Evolutionary conservation across 768 basidiomycete species (phyloP).

Genomic region (Mycena leptocephala): DNA sequence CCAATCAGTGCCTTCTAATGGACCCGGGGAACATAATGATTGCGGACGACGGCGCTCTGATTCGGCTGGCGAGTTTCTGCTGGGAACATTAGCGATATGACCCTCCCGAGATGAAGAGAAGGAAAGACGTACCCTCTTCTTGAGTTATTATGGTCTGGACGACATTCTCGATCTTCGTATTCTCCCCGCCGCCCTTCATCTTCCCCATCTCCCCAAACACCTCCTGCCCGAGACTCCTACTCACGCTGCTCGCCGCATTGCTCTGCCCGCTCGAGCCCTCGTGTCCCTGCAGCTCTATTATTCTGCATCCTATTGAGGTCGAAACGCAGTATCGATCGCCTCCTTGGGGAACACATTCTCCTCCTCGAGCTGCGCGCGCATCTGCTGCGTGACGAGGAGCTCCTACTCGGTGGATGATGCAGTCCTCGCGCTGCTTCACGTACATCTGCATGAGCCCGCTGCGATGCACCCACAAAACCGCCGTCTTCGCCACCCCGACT

Average conservation of each 20-base stretch:
- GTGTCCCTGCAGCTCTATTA: slow-evolving; percentile 53
- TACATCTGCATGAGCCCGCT: no score
- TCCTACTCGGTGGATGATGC: slow-evolving; percentile 79
- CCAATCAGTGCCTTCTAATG: no score
- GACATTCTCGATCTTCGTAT: slow-evolving; percentile 81
- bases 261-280: slow-evolving; percentile 59
- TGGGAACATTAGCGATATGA: slow-evolving; percentile 20
- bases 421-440: no score
- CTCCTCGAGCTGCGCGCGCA: slow-evolving; percentile 85
- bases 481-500: no score
- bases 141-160: slow-evolving; percentile 92
- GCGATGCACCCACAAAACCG: no score
- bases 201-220: slow-evolving; percentile 74
- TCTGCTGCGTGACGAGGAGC: slow-evolving; percentile 77
- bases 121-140: slow-evolving; percentile 71
- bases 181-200: slow-evolving; percentile 51
- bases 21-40: no score
- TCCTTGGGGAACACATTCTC: slow-evolving; percentile 95
- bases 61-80: slow-evolving; percentile 82
- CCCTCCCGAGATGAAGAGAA: slow-evolving; percentile 18
- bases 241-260: slow-evolving; percentile 72
- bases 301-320: slow-evolving; percentile 94
- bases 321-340: slow-evolving; percentile 95
- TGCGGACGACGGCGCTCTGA: no score
- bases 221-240: slow-evolving; percentile 85